phyloP scores from a whole-genome alignment of 345 rosid genomes.

The Luvunga scandens region DNA sequence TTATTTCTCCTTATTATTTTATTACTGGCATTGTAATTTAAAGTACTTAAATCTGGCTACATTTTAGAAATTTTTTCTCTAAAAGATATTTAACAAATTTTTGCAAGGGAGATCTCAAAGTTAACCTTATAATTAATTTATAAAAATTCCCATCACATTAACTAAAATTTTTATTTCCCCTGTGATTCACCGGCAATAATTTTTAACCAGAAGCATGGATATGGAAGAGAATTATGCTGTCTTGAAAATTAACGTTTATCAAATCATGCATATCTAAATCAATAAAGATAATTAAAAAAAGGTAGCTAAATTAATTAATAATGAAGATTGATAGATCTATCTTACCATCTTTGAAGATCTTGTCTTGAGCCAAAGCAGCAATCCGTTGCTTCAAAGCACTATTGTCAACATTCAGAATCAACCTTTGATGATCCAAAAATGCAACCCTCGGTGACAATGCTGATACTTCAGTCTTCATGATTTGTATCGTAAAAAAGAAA shows the following conservation, averaged over 20 bases:
- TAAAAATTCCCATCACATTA: background rate
- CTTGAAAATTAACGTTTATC: background rate
- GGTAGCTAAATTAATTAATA: background rate
- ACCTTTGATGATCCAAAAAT: constrained; percentile 61
- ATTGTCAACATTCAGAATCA: constrained; percentile 64
- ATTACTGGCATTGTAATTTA: too few relatives aligned
- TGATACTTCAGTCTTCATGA: constrained; percentile 59
- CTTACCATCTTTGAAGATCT: constrained; percentile 74
- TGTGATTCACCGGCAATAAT: background rate
- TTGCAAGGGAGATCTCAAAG: too few relatives aligned
- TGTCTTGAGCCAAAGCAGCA: constrained; percentile 84
- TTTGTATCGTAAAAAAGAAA: background rate
- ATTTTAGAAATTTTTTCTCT: too few relatives aligned
- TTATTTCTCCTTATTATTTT: too few relatives aligned
- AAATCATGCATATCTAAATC: background rate
- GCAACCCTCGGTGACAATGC: constrained; percentile 77
- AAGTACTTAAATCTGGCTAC: too few relatives aligned
- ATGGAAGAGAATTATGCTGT: constrained; percentile 14
- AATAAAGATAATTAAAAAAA: background rate
- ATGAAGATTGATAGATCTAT: background rate
- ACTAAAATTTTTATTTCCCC: background rate
- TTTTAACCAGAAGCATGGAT: background rate
- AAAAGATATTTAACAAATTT: too few relatives aligned
- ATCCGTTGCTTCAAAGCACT: constrained; percentile 73
- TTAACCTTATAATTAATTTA: background rate